Evolutionary conservation across 2,329 filamentous ascomycete genomes (phyloP).

Genomic region (Penicillium sp.): DNA sequence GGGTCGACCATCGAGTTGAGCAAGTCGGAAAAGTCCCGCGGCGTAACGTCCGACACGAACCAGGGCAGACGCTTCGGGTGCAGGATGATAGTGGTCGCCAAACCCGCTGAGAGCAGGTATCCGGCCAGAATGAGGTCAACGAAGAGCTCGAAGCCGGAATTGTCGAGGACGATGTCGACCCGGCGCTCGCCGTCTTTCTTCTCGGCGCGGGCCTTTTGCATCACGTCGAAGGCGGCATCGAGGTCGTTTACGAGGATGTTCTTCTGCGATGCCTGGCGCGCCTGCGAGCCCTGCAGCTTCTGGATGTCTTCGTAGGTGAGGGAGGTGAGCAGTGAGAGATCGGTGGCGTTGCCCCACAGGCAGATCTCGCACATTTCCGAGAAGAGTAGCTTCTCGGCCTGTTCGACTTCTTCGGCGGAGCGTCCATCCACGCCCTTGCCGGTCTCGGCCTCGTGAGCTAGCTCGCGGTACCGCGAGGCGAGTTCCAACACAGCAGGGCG

Average conservation of each 20-base stretch:
- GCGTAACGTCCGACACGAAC: conserved; percentile 96
- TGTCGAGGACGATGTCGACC: conserved; percentile 94
- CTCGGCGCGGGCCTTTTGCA: conserved; percentile 51
- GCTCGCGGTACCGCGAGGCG: conserved; percentile 73
- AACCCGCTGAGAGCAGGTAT: conserved; percentile 78
- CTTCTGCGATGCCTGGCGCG: conserved; percentile 81
- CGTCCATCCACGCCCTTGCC: conserved; percentile 45
- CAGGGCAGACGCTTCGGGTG: conserved; percentile 95
- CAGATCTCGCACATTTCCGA: conserved; percentile 95
- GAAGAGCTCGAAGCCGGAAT: conserved; percentile 95
- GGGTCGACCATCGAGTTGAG: conserved; percentile 78
- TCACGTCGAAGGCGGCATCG: conserved; percentile 60
- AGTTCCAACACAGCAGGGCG: conserved; percentile 82
- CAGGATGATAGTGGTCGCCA: conserved; percentile 84
- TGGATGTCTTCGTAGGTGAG: conserved; percentile 95
- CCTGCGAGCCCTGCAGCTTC: conserved; percentile 86
- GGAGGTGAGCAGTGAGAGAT: conserved; percentile 85
- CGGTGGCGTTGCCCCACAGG: conserved; percentile 95
- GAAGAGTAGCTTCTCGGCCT: conserved; percentile 78
- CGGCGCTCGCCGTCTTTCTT: conserved; percentile 67
- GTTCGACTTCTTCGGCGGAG: conserved; percentile 53
- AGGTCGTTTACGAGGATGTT: conserved; percentile 93
- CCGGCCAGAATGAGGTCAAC: conserved; percentile 92
- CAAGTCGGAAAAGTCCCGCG: conserved; percentile 79
- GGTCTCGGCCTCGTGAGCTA: conserved; percentile 67